phyloP scores from a whole-genome alignment of 2,329 filamentous ascomycete species.

The Gaeumannomyces sp. region DNA sequence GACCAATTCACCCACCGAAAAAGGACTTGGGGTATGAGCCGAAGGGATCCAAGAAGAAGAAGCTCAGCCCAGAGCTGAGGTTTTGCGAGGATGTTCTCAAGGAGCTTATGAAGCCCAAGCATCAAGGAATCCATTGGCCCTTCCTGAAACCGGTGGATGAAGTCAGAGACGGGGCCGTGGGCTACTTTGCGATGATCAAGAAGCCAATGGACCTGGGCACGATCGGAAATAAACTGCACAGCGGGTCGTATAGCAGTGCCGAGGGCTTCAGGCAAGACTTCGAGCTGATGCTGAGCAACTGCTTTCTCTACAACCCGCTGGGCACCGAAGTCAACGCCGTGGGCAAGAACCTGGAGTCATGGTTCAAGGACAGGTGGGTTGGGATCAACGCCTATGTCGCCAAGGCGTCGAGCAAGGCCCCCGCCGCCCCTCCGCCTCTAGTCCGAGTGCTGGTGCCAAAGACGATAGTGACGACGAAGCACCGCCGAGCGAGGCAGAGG shows the following conservation, averaged over 20 bases:
- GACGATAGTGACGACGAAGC: conserved; percentile 69
- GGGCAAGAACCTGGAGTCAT: conserved; percentile 64
- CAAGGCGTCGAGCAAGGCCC: conserved; percentile 1
- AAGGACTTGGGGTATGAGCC: conserved; percentile 81
- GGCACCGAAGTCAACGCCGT: conserved; percentile 28
- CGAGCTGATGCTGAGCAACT: conserved; percentile 79
- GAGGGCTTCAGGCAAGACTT: conserved; percentile 86
- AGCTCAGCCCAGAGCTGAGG: conserved; percentile 78
- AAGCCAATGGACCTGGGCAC: conserved; percentile 92
- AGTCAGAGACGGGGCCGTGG: conserved; percentile 86
- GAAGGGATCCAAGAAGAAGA: conserved; percentile 86
- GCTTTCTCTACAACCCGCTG: conserved; percentile 73
- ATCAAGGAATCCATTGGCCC: conserved; percentile 60
- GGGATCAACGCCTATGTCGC: conserved; percentile 38
- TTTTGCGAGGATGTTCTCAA: conserved; percentile 80
- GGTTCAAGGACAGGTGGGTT: conserved; percentile 71
- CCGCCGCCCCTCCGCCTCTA: conserved; percentile 44
- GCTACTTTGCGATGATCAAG: conserved; percentile 90
- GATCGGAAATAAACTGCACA: conserved; percentile 69
- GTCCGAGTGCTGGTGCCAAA: conserved; percentile 60
- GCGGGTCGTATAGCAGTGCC: conserved; percentile 70
- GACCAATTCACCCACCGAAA: conserved; percentile 87
- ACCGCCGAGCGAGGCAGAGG: conserved; percentile 57
- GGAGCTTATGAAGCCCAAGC: conserved; percentile 70
- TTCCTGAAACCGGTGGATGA: conserved; percentile 87